A percentile compares a stretch with the other conserved stretches of the same genome.
Evolutionary conservation across 225 moss, liverwort and hornwort species (phyloP).

Genomic region (Asterella californica): DNA sequence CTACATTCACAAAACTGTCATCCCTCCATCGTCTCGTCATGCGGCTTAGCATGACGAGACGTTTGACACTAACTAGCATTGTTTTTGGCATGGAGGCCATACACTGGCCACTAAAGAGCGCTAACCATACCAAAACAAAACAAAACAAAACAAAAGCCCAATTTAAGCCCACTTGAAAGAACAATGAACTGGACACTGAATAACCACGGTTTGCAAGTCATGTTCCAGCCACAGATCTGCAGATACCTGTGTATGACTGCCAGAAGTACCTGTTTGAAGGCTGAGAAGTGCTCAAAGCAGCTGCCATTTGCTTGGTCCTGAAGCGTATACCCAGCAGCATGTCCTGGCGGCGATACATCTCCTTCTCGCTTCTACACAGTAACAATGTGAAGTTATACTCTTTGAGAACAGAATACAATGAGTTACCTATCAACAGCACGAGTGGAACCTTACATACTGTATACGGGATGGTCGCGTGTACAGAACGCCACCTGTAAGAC

Average conservation of each 20-base stretch:
- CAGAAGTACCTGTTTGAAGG: conserved; percentile 53
- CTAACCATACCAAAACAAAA: neutral
- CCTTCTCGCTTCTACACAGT: conserved; percentile 68
- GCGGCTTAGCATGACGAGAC: too few species aligned
- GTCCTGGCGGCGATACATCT: conserved; percentile 67
- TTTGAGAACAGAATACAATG: neutral
- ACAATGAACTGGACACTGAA: neutral
- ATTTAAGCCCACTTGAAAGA: neutral
- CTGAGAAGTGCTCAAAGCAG: conserved; percentile 56
- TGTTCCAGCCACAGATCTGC: neutral
- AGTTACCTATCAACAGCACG: neutral
- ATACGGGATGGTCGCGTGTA: too few species aligned
- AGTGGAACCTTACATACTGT: neutral
- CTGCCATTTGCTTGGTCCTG: conserved; percentile 71
- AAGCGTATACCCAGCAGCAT: conserved; percentile 62
- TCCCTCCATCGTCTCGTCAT: neutral
- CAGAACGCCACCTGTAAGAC: neutral
- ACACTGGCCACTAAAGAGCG: neutral
- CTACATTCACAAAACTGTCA: neutral
- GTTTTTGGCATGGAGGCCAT: neutral
- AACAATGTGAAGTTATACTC: neutral
- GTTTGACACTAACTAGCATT: neutral
- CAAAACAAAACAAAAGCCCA: neutral
- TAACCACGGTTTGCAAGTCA: neutral
- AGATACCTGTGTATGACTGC: neutral